Evolutionary conservation across 371 early-diverging fungal genomes (phyloP).

Genomic region (Choanephora cucurbitarum): DNA sequence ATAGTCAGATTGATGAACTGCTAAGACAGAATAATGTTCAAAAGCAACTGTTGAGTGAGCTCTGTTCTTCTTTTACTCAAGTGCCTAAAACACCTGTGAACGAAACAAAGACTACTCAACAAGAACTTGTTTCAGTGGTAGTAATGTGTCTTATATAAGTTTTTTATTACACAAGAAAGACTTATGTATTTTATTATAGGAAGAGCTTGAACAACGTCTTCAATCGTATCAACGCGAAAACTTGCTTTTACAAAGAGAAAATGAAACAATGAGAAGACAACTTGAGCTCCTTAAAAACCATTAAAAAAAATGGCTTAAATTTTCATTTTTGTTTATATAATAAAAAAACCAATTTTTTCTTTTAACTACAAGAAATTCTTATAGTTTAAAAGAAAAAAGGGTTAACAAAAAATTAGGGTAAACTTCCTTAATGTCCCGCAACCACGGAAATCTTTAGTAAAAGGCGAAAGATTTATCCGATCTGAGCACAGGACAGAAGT

Average conservation of each 20-base stretch:
- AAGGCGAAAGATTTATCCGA: conserved; percentile 62
- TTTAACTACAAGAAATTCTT: too few relatives aligned
- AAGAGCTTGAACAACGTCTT: conserved; percentile 44
- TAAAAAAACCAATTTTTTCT: too few relatives aligned
- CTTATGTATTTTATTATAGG: too few relatives aligned
- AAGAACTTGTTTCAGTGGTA: conserved; percentile 8
- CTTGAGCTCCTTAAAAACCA: conserved; percentile 37
- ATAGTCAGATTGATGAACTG: conserved; percentile 38
- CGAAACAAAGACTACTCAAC: background rate
- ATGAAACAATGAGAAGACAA: conserved; percentile 53
- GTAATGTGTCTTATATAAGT: too few relatives aligned
- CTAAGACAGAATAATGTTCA: conserved; percentile 39
- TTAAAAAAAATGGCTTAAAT: background rate
- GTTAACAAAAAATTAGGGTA: conserved; percentile 49
- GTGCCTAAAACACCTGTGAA: conserved; percentile 1
- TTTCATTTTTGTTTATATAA: background rate
- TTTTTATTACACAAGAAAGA: too few relatives aligned
- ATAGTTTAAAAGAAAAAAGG: background rate
- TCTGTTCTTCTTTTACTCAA: conserved; percentile 13
- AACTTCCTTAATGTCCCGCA: conserved; percentile 49
- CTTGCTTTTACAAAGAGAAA: conserved; percentile 53
- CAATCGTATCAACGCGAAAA: conserved; percentile 53
- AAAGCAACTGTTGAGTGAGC: conserved; percentile 28
- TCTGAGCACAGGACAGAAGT: conserved; percentile 52
- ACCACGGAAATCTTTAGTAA: conserved; percentile 62